phyloP scores from a whole-genome alignment of 2,329 filamentous ascomycete species.

The Colletotrichum kahawae region DNA sequence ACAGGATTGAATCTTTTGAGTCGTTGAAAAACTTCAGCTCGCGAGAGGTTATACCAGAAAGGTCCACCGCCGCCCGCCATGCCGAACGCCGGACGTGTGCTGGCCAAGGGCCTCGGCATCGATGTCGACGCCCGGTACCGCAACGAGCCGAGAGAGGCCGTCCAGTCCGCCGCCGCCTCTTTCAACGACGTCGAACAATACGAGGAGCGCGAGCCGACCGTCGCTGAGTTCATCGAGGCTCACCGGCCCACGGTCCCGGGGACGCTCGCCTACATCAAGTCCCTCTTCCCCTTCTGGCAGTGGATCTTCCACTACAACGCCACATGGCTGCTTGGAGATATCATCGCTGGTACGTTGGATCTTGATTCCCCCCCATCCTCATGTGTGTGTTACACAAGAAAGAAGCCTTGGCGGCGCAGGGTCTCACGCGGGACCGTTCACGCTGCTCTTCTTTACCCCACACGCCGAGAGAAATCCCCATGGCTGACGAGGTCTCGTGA shows the following conservation, averaged over 20 bases:
- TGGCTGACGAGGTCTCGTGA: conserved; percentile 14
- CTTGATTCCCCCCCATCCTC: neutral
- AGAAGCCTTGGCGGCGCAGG: neutral
- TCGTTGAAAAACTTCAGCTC: neutral
- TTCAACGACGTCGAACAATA: conserved; percentile 24
- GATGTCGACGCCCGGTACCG: conserved; percentile 31
- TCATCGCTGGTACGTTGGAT: conserved; percentile 18
- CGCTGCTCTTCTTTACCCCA: neutral
- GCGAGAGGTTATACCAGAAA: neutral
- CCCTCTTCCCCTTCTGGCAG: conserved; percentile 52
- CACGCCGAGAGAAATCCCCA: neutral
- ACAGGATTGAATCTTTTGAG: neutral
- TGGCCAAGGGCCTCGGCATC: conserved; percentile 34
- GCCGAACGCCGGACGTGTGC: conserved; percentile 25
- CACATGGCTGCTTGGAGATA: conserved; percentile 23
- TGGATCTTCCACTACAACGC: conserved; percentile 47
- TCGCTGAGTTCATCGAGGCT: conserved; percentile 45
- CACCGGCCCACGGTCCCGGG: conserved; percentile 36
- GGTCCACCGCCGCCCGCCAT: neutral
- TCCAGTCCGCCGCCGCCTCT: conserved; percentile 29
- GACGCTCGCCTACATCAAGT: conserved; percentile 39
- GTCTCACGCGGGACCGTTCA: neutral
- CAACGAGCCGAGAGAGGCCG: conserved; percentile 28
- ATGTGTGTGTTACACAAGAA: neutral
- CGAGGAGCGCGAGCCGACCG: conserved; percentile 45